phyloP scores from a whole-genome alignment of 257 asterid species.

The Solanum appendiculatum region DNA sequence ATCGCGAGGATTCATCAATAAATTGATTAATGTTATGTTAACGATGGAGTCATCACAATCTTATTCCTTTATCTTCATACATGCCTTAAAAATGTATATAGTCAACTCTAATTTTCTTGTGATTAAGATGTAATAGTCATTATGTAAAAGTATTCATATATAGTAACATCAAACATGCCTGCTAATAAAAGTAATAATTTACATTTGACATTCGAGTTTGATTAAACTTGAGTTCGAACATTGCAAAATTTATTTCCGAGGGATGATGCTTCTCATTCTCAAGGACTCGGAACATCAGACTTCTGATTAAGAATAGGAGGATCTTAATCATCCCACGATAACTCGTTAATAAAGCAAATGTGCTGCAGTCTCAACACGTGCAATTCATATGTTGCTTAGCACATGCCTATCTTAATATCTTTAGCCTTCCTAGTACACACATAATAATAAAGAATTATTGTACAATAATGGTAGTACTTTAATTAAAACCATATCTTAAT shows the following conservation, averaged over 20 bases:
- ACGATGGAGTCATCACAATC: not conserved
- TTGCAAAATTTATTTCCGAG: not conserved
- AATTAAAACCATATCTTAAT: not conserved
- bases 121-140: not conserved
- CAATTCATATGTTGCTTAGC: not conserved
- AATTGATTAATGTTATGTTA: not conserved
- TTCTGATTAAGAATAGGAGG: accelerated
- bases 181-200: not conserved
- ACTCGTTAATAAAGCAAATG: not conserved
- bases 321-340: not conserved
- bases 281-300: accelerated
- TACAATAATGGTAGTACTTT: not conserved
- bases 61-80: not conserved
- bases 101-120: not conserved
- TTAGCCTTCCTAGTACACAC: not conserved
- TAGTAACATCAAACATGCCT: not conserved
- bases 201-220: not conserved
- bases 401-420: not conserved
- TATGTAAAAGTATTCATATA: not conserved
- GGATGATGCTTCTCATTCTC: not conserved
- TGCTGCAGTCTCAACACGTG: not conserved
- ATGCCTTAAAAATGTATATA: not conserved
- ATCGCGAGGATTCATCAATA: not conserved
- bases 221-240: not conserved
- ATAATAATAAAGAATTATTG: not conserved